phyloP scores from a whole-genome alignment of 305 asterid genomes.

The Solanum hybrid region DNA sequence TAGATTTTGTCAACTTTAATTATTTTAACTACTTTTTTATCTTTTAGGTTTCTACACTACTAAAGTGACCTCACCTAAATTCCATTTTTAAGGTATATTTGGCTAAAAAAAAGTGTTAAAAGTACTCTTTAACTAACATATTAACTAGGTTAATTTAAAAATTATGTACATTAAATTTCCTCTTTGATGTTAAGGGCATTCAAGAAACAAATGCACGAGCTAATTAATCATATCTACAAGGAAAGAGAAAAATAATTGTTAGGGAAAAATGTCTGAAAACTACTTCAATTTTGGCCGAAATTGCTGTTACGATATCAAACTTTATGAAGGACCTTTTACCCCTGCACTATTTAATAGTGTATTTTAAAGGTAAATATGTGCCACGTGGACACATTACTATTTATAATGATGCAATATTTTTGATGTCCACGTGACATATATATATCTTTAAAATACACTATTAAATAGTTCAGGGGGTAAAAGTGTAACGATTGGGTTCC shows the following conservation, averaged over 20 bases:
- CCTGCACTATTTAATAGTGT: no score
- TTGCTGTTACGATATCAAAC: no score
- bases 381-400: no score
- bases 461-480: no score
- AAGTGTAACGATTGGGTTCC: no score
- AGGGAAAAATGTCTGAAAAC: no score
- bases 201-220: neutral
- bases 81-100: neutral
- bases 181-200: neutral
- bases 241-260: neutral
- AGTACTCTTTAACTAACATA: neutral
- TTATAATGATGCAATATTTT: no score
- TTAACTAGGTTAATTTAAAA: neutral
- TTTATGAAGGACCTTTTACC: no score
- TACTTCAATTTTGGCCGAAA: no score
- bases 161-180: neutral
- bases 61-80: neutral
- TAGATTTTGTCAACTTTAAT: neutral
- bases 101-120: neutral
- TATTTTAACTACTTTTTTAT: neutral
- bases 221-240: neutral
- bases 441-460: no score
- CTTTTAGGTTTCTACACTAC: neutral
- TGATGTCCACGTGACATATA: no score
- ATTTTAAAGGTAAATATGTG: no score